Evolutionary conservation across 176 grass and related monocot genomes (phyloP).

Genomic region (Oryza officinalis): DNA sequence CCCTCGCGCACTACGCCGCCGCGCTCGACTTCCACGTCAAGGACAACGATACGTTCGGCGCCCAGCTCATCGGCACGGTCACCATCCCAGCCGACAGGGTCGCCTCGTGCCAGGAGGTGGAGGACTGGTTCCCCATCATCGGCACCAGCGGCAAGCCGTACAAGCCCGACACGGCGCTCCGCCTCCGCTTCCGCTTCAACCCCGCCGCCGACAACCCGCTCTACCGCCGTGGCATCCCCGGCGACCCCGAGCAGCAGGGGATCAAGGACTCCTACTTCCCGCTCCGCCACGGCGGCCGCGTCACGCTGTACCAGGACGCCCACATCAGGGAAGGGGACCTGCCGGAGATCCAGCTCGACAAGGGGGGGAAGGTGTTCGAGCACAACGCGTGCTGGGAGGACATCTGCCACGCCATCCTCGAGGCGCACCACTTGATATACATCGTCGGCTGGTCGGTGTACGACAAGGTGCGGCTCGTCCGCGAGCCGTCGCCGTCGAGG

Average conservation of each 20-base stretch:
- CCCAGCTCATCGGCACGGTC: slow-evolving; percentile 84
- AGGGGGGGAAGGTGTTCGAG: slow-evolving; percentile 54
- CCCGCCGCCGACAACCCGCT: slow-evolving; percentile 46
- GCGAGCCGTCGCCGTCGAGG: slow-evolving; percentile 52
- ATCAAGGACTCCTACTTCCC: slow-evolving; percentile 87
- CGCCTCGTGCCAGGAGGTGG: slow-evolving; percentile 37
- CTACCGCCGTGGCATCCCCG: slow-evolving; percentile 68
- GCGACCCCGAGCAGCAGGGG: slow-evolving; percentile 59
- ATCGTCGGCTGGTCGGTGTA: slow-evolving; percentile 92
- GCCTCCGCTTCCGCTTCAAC: slow-evolving; percentile 46
- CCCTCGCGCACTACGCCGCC: slow-evolving; percentile 69
- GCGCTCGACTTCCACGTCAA: slow-evolving; percentile 79
- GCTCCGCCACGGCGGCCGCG: slow-evolving; percentile 50
- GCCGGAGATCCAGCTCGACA: slow-evolving; percentile 59
- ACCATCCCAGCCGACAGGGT: slow-evolving; percentile 38
- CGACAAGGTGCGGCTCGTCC: slow-evolving; percentile 86
- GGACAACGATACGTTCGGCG: slow-evolving; percentile 88
- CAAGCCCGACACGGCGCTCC: slow-evolving; percentile 70
- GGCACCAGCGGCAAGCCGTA: slow-evolving; percentile 51
- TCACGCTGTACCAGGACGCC: slow-evolving; percentile 95
- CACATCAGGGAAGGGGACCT: slow-evolving; percentile 72
- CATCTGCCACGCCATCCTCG: slow-evolving; percentile 93
- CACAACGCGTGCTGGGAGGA: slow-evolving; percentile 93
- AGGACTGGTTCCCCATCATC: slow-evolving; percentile 62
- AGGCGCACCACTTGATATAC: slow-evolving; percentile 96